Evolutionary conservation across 2,329 filamentous ascomycete genomes (phyloP), one percentile per base, ranked within the genome.

Genomic region (Xylariales sp.): DNA sequence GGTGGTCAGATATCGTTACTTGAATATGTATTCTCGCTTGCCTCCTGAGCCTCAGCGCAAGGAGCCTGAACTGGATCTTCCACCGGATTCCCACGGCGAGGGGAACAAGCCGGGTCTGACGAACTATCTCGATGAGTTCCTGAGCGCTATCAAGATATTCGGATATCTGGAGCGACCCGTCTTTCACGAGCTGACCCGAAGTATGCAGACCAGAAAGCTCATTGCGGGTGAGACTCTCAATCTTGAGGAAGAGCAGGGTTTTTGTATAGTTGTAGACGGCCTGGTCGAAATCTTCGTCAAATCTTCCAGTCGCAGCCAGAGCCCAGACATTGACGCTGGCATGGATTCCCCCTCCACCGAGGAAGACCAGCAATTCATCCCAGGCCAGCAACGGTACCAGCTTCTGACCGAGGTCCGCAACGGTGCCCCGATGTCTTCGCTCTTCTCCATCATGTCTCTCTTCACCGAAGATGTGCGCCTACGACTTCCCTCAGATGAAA

Each of bases 71-170:
- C 80, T 98, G 59, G 94, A 97, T 56, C 73, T 98, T 10, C 97
- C 97, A 58, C 90, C 93, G 4, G 91, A 97, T 56, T 84, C 86
- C 3, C 88, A 95, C 55, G 91, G 95, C 51, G 86, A 86, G 37
- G 89, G 90, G 48, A 82, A 82, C 21, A 98, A 98, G 63, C 83
- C 89, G 1, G 93, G 91, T 1, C 71, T 98, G 32, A 82, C 88
- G n/a, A 98, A 90, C 60, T 98, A 98, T 54, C 74, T 98, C 19
- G 93, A 98, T 64, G 94, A 98, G 62, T 98, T 98, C 54, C 71
- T 98, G 16, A 97, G 90, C 59, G 93, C 94, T 21, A 98, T 98
- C 69, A 98, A 97, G 64, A 93, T 98, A 44, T 98, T 98, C 65
- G 93, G 93, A 7, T 98, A 97, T 58, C 71, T 98, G 31, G 93